phyloP scores from a whole-genome alignment of 495 filamentous ascomycete species.

The Penicillium manginii region DNA sequence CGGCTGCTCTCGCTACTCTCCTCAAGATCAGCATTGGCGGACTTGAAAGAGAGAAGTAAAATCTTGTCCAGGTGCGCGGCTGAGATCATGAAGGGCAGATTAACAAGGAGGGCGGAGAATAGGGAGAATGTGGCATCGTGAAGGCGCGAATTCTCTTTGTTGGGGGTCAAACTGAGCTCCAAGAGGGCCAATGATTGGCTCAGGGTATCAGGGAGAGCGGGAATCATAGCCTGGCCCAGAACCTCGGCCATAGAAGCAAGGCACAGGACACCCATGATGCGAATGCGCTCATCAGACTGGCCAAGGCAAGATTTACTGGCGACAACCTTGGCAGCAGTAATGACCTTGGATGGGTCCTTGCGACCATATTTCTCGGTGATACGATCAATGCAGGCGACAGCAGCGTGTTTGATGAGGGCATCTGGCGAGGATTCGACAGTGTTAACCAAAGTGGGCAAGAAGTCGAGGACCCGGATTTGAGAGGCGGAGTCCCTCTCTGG shows the following conservation, averaged over 20 bases:
- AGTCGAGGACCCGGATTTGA: conserved; percentile 69
- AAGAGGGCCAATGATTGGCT: conserved; percentile 71
- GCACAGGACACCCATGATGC: conserved; percentile 82
- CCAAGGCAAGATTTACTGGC: conserved; percentile 76
- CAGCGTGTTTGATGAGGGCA: conserved; percentile 74
- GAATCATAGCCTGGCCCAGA: conserved; percentile 80
- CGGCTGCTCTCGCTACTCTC: conserved; percentile 65
- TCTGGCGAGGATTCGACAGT: conserved; percentile 74
- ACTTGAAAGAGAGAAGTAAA: conserved; percentile 68
- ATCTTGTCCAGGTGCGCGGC: conserved; percentile 70
- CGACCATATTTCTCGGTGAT: conserved; percentile 92
- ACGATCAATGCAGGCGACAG: conserved; percentile 84
- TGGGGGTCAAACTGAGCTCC: conserved; percentile 58
- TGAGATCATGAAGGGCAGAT: conserved; percentile 85
- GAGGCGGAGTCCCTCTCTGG: conserved; percentile 67
- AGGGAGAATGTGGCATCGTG: conserved; percentile 84
- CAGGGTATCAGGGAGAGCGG: conserved; percentile 76
- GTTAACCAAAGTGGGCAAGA: conserved; percentile 73
- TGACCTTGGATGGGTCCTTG: conserved; percentile 70
- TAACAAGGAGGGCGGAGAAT: conserved; percentile 73
- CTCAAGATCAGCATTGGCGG: conserved; percentile 58
- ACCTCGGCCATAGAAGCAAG: conserved; percentile 86
- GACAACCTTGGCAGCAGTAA: conserved; percentile 69
- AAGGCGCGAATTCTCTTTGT: conserved; percentile 59
- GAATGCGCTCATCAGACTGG: conserved; percentile 69